Conservation (phyloP, 176 grass and related monocot genomes). For the Pontederia paniculata region DNA sequence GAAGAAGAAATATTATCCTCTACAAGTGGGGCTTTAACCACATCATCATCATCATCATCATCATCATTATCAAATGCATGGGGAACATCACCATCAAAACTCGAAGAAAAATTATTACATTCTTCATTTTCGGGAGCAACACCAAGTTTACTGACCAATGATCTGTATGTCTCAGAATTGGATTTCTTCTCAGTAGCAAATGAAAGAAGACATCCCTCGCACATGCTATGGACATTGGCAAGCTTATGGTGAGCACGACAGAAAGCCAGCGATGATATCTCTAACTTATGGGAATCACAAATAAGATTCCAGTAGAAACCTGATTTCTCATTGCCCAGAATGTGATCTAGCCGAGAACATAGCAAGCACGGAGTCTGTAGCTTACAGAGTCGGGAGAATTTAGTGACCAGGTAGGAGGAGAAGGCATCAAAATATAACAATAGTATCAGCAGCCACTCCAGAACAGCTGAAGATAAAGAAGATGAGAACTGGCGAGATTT, state of each 20-base stretch:
- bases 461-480: constrained; percentile 39
- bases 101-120: not conserved
- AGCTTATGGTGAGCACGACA: constrained; percentile 68
- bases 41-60: constrained; percentile 5
- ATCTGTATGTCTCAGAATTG: not conserved
- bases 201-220: constrained; percentile 47
- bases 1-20: constrained; percentile 8
- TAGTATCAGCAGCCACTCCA: constrained; percentile 82
- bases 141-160: constrained; percentile 1
- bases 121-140: not conserved
- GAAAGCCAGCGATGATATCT: constrained; percentile 73
- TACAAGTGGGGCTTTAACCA: not conserved
- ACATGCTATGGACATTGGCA: constrained; percentile 33
- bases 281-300: constrained; percentile 60
- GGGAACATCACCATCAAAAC: not conserved
- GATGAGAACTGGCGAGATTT: constrained; percentile 12
- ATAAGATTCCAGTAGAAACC: constrained; percentile 79
- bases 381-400: constrained; percentile 60
- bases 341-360: constrained; percentile 68
- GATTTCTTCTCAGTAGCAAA: constrained; percentile 18
- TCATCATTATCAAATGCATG: not conserved
- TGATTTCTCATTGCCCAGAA: constrained; percentile 57
- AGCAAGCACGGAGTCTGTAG: constrained; percentile 59
- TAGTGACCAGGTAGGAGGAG: constrained; percentile 51
- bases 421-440: constrained; percentile 57